Evolutionary conservation across 2,329 filamentous ascomycete species (phyloP).

Genomic region (Stagonosporopsis rhizophila): DNA sequence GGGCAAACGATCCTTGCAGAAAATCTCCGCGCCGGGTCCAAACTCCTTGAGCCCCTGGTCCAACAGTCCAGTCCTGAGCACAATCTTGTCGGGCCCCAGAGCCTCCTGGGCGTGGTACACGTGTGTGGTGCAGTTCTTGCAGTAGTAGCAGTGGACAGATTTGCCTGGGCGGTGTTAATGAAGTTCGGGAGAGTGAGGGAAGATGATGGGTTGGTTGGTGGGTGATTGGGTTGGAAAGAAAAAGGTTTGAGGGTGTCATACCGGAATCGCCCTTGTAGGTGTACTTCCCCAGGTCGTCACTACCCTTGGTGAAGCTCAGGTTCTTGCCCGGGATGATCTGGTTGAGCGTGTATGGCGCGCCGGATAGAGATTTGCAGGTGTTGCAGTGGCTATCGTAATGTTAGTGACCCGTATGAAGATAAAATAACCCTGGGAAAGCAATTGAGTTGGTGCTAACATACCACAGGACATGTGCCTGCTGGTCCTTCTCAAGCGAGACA

Average conservation of each 20-base stretch:
- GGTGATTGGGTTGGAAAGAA: neutral
- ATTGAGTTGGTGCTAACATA: constrained; percentile 38
- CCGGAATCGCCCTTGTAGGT: constrained; percentile 64
- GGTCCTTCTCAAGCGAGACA: constrained; percentile 56
- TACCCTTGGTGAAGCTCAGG: constrained; percentile 61
- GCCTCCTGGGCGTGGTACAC: constrained; percentile 64
- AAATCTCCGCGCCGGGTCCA: constrained; percentile 61
- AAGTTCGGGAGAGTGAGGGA: neutral
- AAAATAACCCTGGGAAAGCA: neutral
- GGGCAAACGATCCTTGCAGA: constrained; percentile 58
- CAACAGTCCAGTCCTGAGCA: constrained; percentile 60
- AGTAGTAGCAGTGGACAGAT: constrained; percentile 64
- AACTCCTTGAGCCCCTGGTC: constrained; percentile 56
- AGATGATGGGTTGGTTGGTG: neutral
- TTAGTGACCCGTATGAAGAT: neutral
- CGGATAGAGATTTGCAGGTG: constrained; percentile 63
- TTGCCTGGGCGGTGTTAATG: constrained; percentile 52
- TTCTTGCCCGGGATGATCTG: constrained; percentile 59
- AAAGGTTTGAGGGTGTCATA: constrained; percentile 26
- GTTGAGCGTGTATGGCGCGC: constrained; percentile 61
- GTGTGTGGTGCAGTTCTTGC: constrained; percentile 63
- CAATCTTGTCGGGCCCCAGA: constrained; percentile 59
- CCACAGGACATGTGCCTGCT: constrained; percentile 56
- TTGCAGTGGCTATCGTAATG: constrained; percentile 58
- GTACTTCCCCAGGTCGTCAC: constrained; percentile 56